Conservation (phyloP, 176 grass and related monocot species). For the Musa beccarii region DNA sequence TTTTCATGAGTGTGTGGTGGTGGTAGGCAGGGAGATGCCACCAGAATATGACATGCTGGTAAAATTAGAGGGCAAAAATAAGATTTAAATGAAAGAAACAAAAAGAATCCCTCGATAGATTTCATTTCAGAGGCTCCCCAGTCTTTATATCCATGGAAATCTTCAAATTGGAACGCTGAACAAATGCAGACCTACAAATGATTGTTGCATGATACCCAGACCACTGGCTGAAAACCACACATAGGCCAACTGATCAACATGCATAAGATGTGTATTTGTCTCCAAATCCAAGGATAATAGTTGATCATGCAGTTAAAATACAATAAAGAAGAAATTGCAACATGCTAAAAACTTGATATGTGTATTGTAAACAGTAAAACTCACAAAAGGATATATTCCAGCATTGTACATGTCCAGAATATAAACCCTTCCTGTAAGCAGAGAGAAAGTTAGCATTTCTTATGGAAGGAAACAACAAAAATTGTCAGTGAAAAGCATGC, state of each 20-base stretch:
- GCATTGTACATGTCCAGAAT: constrained; percentile 91
- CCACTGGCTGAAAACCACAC: no score
- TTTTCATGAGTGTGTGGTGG: no score
- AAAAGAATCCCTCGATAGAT: neutral
- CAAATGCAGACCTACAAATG: no score
- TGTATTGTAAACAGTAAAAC: constrained; percentile 8
- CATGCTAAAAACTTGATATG: neutral
- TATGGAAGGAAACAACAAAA: neutral
- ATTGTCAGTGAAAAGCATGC: neutral
- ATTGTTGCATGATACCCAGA: no score
- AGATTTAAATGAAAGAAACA: neutral
- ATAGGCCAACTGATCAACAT: no score
- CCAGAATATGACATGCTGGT: neutral
- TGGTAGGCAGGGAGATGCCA: no score
- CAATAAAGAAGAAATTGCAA: neutral
- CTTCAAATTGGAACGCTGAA: no score
- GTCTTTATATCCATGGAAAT: neutral
- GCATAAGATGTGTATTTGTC: no score
- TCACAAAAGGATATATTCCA: constrained; percentile 90
- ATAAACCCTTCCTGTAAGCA: constrained; percentile 61
- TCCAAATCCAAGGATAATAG: no score
- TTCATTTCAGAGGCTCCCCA: neutral
- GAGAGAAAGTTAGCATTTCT: neutral
- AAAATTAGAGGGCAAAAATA: neutral
- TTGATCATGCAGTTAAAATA: neutral